Base-by-base conservation (phyloP, 305 asterid genomes). In the Lippia alba region DNA sequence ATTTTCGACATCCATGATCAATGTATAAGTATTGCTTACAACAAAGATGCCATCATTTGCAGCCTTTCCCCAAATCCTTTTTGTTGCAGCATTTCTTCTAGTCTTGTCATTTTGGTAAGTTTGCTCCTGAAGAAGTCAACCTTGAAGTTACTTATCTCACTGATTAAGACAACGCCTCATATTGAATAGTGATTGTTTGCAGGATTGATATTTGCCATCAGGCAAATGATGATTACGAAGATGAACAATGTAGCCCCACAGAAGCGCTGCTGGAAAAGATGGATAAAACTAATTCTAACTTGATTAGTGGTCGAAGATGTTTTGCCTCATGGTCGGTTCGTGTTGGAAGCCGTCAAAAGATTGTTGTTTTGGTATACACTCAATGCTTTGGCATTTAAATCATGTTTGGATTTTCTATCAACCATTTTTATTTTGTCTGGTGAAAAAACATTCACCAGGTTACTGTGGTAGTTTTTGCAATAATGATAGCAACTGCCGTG, bases 171-270 rank as follows among this genome's bases (percentile, higher is more conserved):
- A 41, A 36, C 50, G 18, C 46, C 33, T 83, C 70, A 57, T 50
- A 56, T 66, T 11, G 59, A 66, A 8, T 4, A 71, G 80, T 69
- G 64, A 77, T 81, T 74, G 58, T 77, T 85, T 86, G 66, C 81
- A 94, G 99, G 99, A 96, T 94, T 67, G 99, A 94, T 83, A 97
- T 94, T 68, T 90, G 97, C 75, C 99, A 94, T 85, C 96, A 90
- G 78, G 71, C 94, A 72, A 84, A 80, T 64, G 97, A 88, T 17
- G 97, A 89, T 30, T 97, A 94, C 44, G 99, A 94, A 51, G 99
- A 94, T 50, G 97, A 89, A 3, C 91, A 66, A 49, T 82, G 74
- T 71, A 76, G 80, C 76, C 81, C 96, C 17, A 84, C 41, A 58
- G 96, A 87, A 74, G 79, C 87, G 34, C 81, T 94, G 78, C 77